Evolutionary conservation across 2,329 filamentous ascomycete genomes (phyloP).

Genomic region (Talaromyces sp.): DNA sequence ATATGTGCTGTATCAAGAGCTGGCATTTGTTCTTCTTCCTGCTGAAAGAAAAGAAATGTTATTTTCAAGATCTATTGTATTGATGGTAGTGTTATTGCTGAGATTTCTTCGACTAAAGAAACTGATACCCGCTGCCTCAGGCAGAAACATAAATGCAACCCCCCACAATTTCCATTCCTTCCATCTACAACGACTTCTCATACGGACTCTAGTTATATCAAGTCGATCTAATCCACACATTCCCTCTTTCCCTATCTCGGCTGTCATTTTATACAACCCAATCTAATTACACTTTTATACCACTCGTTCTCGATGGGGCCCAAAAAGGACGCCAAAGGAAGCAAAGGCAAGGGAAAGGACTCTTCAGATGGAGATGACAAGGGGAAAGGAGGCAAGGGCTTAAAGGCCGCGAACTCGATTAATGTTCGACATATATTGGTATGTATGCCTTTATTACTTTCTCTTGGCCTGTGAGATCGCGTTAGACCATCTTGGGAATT

Average conservation of each 20-base stretch:
- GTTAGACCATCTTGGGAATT: not conserved
- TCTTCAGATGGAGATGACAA: constrained; percentile 30
- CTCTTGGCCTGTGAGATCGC: not conserved
- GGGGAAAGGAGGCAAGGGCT: constrained; percentile 37
- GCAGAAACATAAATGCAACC: not conserved
- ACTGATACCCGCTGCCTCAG: not conserved
- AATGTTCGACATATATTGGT: constrained; percentile 61
- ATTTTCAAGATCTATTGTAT: no score
- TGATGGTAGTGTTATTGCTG: no score
- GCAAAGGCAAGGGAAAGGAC: constrained; percentile 40
- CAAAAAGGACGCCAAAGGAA: constrained; percentile 39
- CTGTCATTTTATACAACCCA: not conserved
- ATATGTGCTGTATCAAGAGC: constrained; percentile 30
- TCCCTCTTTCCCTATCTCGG: not conserved
- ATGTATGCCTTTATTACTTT: constrained; percentile 17
- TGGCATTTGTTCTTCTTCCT: constrained; percentile 7
- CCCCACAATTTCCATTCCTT: constrained; percentile 1
- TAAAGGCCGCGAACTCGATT: constrained; percentile 59
- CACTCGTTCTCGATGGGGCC: constrained; percentile 32
- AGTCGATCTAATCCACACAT: not conserved
- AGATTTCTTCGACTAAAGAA: not conserved
- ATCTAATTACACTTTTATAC: no score
- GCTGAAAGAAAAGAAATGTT: no score
- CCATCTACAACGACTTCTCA: not conserved
- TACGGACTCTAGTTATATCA: not conserved